phyloP scores from a whole-genome alignment of 2,329 filamentous ascomycete species.

The Aspergillus fructus region DNA sequence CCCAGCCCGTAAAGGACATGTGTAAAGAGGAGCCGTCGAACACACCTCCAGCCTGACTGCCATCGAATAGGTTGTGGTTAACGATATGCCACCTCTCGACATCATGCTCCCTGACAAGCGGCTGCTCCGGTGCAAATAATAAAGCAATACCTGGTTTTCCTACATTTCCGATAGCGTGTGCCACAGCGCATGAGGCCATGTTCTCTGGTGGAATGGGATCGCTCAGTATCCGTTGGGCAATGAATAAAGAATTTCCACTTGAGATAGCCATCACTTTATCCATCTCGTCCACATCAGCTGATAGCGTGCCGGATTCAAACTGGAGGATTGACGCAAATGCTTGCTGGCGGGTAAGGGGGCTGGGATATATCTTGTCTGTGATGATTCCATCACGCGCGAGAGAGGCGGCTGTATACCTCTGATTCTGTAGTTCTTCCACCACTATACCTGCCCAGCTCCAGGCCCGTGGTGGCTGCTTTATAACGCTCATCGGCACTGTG shows the following conservation, averaged over 20 bases:
- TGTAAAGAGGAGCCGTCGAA: constrained; percentile 11
- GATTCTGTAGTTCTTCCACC: neutral
- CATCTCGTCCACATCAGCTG: neutral
- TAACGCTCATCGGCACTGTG: neutral
- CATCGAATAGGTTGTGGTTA: constrained; percentile 8
- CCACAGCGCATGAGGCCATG: neutral
- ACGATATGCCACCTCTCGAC: constrained; percentile 10
- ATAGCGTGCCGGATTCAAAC: constrained; percentile 4
- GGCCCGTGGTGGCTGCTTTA: neutral
- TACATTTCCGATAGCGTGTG: constrained; percentile 5
- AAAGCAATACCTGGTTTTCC: constrained; percentile 9
- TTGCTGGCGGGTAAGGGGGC: neutral
- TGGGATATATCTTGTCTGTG: neutral
- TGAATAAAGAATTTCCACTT: constrained; percentile 6
- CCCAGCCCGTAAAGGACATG: constrained; percentile 11
- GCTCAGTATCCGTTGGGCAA: constrained; percentile 5
- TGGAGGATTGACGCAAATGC: constrained; percentile 6
- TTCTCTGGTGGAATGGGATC: neutral
- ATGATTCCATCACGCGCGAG: neutral
- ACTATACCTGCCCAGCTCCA: constrained; percentile 2
- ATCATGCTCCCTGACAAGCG: constrained; percentile 1
- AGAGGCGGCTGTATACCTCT: neutral
- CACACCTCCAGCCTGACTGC: neutral
- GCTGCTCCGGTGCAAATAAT: neutral
- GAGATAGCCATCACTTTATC: constrained; percentile 2